Evolutionary conservation across 768 basidiomycete species (phyloP), one percentile per base, ranked within the genome.

Genomic region (Boletus fagicola): DNA sequence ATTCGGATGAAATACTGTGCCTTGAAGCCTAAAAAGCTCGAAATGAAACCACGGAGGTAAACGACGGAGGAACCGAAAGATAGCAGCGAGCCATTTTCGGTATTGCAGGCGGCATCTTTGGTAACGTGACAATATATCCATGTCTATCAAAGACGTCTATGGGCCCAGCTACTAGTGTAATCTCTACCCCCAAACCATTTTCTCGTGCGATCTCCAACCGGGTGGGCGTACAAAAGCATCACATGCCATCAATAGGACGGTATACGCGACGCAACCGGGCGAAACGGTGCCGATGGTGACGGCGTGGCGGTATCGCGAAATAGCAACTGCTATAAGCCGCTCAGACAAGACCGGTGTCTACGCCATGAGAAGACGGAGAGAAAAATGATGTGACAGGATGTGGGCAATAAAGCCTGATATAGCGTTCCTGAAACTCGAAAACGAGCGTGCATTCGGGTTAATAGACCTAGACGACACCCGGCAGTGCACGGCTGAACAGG

Each of bases 401-500:
- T 20, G 11, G 46, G 10, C n/a, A 42, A 60, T 60, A 56, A 45
- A 49, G 11, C 59, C 59, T 20, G 51, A 36, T 60, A 39, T n/a
- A 46, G 46, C 38, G 49, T 28, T 10, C 51, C 43, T 7, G 35
- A 26, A 26, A n/a, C 26, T 51, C 36, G 49, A 38, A n/a, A n/a
- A n/a, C n/a, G 12, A 39, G 49, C 11, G 24, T 50, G 49, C 36
- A 16, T 50, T 28, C 26, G 24, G 15, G 33, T 26, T 4, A 18
- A 33, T 35, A 15, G n/a, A 9, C 6, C 30, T n/a, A 30, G 18
- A 47, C 26, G 18, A n/a, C 18, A 30, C 16, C 26, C 5, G 26
- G 28, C 11, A 15, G 43, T 24, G 28, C 45, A 20, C n/a, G 30
- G 9, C 47, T 28, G 26, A 28, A 51, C n/a, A 35, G 26, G 51